Base-by-base conservation (phyloP, 257 asterid genomes). In the Parsonsia alboflavescens region DNA sequence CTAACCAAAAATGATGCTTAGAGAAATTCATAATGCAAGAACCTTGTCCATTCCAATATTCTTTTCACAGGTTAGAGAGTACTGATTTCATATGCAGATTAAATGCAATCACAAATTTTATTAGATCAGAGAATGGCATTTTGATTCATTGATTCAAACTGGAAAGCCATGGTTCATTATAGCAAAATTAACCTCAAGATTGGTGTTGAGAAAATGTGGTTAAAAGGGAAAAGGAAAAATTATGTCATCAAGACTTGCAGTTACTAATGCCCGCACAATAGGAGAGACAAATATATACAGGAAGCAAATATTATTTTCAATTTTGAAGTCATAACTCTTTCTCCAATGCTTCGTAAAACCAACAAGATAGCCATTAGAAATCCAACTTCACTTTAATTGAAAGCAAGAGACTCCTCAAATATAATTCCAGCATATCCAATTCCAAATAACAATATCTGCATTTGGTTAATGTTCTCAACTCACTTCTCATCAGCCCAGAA, bases 301-400 rank as follows among this genome's bases (percentile, higher is more conserved):
- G n/a, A 39, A 53, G 28, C 9, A 10, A 54, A 21, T 9, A 54
- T 9, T 54, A 56, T 57, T 58, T 19, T 56, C 3, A 73, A 73
- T 33, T 33, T 52, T 7, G 36, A 39, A 19, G 71, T 61, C 59
- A 75, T 17, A 70, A 77, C 71, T 65, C 94, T 85, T 85, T 90
- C 98, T 86, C 96, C 99, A 46, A 92, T 90, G 90, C 97, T 94
- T 82, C 98, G 82, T 79, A 94, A 63, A 71, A 84, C 91, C 99
- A 98, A 94, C 85, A 94, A 88, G 85, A 92, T 97, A 65, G 98
- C 99, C 99, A 94, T 92, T 79, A 92, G 76, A 80, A 94, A 96
- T 74, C 98, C 99, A 21, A 94, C 92, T 63, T 98, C 99, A 79
- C 98, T 94, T 89, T 94, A 92, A 75, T 94, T 94, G 90, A 94